These are phyloP conservation scores for Cymbopogon citratus DNA, from an alignment of 176 grass and related monocot species.

Conservation along the genomic window DNA sequence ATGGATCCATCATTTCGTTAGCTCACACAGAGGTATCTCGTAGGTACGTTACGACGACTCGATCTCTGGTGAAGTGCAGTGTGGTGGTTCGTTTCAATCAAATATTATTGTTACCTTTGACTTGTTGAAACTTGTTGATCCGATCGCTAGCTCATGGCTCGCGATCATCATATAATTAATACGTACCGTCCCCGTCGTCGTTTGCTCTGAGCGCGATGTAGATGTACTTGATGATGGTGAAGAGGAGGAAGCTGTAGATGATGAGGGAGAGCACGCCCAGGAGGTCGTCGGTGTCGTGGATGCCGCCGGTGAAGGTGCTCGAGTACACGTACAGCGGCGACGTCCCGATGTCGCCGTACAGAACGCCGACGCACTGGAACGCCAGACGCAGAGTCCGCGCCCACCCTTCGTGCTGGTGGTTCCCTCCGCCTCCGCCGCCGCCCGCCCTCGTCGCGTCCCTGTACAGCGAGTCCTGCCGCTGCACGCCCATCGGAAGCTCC, in stretches of 20 bases:
- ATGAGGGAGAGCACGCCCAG: constrained; percentile 69
- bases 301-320: constrained; percentile 55
- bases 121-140: no score
- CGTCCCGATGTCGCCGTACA: constrained; percentile 72
- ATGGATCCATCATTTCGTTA: no score
- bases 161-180: no score
- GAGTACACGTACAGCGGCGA: constrained; percentile 71
- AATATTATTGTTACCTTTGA: not conserved
- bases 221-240: constrained; percentile 62
- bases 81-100: not conserved
- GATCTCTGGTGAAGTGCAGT: no score
- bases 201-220: constrained; percentile 62
- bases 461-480: constrained; percentile 51
- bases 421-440: not conserved
- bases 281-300: constrained; percentile 47
- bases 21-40: not conserved
- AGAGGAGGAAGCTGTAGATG: constrained; percentile 61
- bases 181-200: constrained; percentile 59
- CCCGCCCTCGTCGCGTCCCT: constrained; percentile 30
- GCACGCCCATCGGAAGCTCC: constrained; percentile 8
- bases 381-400: constrained; percentile 34
- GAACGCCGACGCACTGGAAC: constrained; percentile 64
- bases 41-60: no score
- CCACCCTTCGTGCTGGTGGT: constrained; percentile 23
- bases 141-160: no score